Base-by-base conservation (phyloP, 2,329 filamentous ascomycete genomes). In the Aspergillus glaucus region DNA sequence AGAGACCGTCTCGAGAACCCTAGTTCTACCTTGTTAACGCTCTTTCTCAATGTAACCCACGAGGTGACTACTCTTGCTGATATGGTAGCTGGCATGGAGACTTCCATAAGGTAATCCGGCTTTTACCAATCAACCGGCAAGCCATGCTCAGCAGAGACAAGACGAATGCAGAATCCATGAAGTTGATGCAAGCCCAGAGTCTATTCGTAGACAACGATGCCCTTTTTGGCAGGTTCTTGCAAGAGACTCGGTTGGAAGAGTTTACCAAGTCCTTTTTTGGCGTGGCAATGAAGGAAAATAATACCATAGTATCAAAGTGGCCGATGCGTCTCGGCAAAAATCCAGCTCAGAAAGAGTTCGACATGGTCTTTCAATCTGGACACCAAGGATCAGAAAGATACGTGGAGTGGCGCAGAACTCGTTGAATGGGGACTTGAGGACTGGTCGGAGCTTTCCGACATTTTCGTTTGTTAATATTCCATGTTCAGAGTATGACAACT, bases 1-100 rank as follows among this genome's bases (percentile, higher is more conserved):
- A 61, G 71, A 44, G 17, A 50, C 0, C 61, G 51, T 6, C 1
- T 3, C 1, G 40, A 62, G 6, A 75, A 74, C 48, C 62, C 65
- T 0, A 59, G 70, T 24, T 72, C 73, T 1, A 71, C 69, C 0
- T 57, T 75, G 1, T 49, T 76, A n/a, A 64, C 66, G 8, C 61
- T 73, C 1, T 75, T 73, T 60, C 54, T 71, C 44, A 72, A 72
- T 49, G 70, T 67, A 1, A 53, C 68, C 17, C 9, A 42, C 1
- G 55, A 68, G 34, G 53, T 15, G 22, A 36, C 42, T 4, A 53
- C 42, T 6, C 22, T 40, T 4, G 6, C 37, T 22, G 34, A 49
- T 37, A 42, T 39, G 43, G 8, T 46, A 7, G 32, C 10, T 9
- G 6, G 14, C 15, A 36, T 36, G 3, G 1, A 14, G 34, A n/a